Base-by-base conservation (phyloP, 192 early-diverging fungal genomes). In the Entrophospora sp. region DNA sequence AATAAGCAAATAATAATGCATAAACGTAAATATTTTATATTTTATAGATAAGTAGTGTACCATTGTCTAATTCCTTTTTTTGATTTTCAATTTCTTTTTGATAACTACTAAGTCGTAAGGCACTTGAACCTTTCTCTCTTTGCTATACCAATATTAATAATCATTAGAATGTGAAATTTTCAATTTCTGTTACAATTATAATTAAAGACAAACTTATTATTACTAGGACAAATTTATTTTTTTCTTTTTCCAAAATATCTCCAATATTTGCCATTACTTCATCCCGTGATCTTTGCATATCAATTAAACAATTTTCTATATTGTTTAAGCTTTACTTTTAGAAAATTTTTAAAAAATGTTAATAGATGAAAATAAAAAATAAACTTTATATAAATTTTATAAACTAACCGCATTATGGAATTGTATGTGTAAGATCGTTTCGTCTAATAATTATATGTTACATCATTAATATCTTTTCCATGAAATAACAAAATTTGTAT, bases 401-500 rank as follows among this genome's bases (percentile, higher is more conserved):
- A 13, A 57, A 27, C 53, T 63, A 61, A 75, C 71, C 55, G 51
- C 71, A 80, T 73, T 40, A 80, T 74, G 27, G 70, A 68, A 25
- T 77, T 70, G 40, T 79, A 80, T 0, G 78, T 80, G 45, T 83
- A 83, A 22, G 81, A 83, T 34, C 63, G 73, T 44, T 71, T 77
- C 18, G 70, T 58, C 69, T 73, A 59, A 18, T 35, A 16, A 8
- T 44, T 16, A n/a, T n/a, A n/a, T n/a, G n/a, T n/a, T n/a, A n/a
- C n/a, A n/a, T n/a, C n/a, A n/a, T n/a, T n/a, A n/a, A n/a, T n/a
- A n/a, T n/a, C n/a, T n/a, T n/a, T n/a, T n/a, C 5, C 57, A 44
- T 31, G 2, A 48, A 35, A 44, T 20, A 70, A 13, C 22, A 35
- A n/a, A n/a, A n/a, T n/a, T n/a, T n/a, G n/a, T n/a, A n/a, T n/a